phyloP scores from a whole-genome alignment of 2,329 filamentous ascomycete genomes.

The Cucurbitaria berberidis region DNA sequence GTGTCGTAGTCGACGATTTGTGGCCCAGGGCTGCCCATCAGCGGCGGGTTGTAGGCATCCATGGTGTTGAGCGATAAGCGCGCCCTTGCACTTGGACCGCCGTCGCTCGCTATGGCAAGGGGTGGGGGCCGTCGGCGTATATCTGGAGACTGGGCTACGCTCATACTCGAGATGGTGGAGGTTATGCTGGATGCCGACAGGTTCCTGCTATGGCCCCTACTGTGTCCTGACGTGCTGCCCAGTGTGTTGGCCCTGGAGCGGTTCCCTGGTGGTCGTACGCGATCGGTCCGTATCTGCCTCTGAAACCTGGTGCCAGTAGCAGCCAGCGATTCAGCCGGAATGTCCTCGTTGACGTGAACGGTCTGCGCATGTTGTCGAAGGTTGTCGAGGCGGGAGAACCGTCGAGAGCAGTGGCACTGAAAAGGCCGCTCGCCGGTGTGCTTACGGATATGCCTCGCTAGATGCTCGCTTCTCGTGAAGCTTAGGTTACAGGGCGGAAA shows the following conservation, averaged over 20 bases:
- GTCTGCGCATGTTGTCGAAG: conserved; percentile 96
- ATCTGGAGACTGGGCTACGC: conserved; percentile 55
- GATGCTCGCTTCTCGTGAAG: conserved; percentile 94
- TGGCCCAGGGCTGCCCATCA: conserved; percentile 65
- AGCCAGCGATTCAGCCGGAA: conserved; percentile 89
- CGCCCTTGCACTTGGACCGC: conserved; percentile 62
- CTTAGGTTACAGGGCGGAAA: conserved; percentile 93
- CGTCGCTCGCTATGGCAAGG: conserved; percentile 79
- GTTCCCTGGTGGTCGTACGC: conserved; percentile 74
- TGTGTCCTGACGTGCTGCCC: conserved; percentile 72
- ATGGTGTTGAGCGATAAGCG: conserved; percentile 63
- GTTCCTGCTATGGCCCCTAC: conserved; percentile 81
- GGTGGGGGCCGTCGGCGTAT: conserved; percentile 75
- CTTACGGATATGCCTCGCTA: conserved; percentile 94
- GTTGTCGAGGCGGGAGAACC: conserved; percentile 94
- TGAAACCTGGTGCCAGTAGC: conserved; percentile 92
- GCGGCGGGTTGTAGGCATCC: conserved; percentile 68
- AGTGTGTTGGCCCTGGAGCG: conserved; percentile 79
- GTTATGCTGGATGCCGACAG: conserved; percentile 86
- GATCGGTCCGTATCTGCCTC: conserved; percentile 86
- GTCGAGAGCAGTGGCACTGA: conserved; percentile 90
- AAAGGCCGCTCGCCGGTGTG: conserved; percentile 97
- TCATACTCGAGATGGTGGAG: conserved; percentile 74
- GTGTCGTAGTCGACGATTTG: conserved; percentile 69
- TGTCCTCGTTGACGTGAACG: conserved; percentile 96